Evolutionary conservation across 352 stramenopile genomes (phyloP).

Genomic region (Pythium dissotocum): DNA sequence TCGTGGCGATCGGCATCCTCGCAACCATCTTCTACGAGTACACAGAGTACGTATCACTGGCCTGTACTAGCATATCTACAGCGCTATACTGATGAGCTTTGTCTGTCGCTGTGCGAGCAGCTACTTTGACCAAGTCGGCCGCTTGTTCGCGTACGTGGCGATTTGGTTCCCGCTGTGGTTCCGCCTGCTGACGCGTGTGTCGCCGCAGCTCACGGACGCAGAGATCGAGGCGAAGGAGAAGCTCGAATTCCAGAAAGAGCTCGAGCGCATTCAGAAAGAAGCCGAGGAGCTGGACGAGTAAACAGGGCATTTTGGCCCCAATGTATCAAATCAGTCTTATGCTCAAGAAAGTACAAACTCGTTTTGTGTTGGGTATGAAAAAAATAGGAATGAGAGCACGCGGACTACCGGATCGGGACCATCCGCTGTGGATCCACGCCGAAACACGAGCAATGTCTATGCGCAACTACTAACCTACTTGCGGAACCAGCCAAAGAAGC

Average conservation of each 20-base stretch:
- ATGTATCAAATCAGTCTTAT: not conserved
- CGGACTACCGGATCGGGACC: not conserved
- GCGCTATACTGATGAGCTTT: not conserved
- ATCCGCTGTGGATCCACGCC: not conserved
- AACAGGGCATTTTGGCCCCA: not conserved
- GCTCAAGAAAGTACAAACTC: not conserved
- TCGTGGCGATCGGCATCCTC: conserved; percentile 58
- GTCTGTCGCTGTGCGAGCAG: conserved; percentile 20
- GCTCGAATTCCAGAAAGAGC: conserved; percentile 48
- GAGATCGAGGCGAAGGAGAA: conserved; percentile 52
- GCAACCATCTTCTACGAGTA: conserved; percentile 75
- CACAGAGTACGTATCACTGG: conserved; percentile 41
- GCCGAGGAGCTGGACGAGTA: conserved; percentile 28
- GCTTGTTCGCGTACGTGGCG: conserved; percentile 70
- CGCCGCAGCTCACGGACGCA: conserved; percentile 58
- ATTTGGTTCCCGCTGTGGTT: conserved; percentile 87
- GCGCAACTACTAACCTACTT: conserved; percentile 40
- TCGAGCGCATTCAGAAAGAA: conserved; percentile 39
- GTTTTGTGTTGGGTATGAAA: not conserved
- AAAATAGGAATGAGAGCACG: conserved; percentile 4
- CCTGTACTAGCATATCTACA: not conserved
- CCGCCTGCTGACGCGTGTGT: conserved; percentile 65
- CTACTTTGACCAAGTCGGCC: conserved; percentile 73
- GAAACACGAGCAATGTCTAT: conserved; percentile 10
- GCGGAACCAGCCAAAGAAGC: conserved; percentile 84